Evolutionary conservation across 164 flowering plant species (phyloP), one percentile per base, ranked within the genome.

Genomic region (Pachysandra terminalis): DNA sequence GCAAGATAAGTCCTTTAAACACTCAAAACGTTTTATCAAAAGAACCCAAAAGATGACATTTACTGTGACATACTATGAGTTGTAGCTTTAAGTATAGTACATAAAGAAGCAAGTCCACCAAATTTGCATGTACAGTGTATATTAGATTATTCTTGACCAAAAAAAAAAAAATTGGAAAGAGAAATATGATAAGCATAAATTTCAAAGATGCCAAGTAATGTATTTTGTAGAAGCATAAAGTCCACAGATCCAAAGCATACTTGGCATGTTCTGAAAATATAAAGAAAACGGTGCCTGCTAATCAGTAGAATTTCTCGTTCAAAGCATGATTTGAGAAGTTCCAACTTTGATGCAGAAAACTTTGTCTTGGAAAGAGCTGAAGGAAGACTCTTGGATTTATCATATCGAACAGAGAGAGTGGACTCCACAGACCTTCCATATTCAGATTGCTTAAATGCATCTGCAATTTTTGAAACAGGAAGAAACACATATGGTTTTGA

Each of bases 221-320:
- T 7, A 32, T 32, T 32, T 7, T 32, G 37, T 32, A 32, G 7
- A 7, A 32, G 37, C n/a, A n/a, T n/a, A n/a, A n/a, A n/a, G n/a
- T n/a, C n/a, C n/a, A n/a, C n/a, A n/a, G n/a, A 32, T 32, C 37
- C 53, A n/a, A 28, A 61, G 23, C 77, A 19, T 77, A 94, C 98
- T 87, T 94, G 97, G 74, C 81, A 83, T 70, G 97, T 94, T 81
- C 87, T 81, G 72, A 93, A 93, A 56, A 83, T 87, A 64, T 91
- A 93, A 53, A 90, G 86, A 74, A 86, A 90, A 24, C 88, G 70
- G 69, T 90, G 86, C 63, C 97, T 81, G 53, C 63, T 81, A 26
- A 94, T 79, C 63, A 94, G 74, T 56, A 91, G 62, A 17, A 74
- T 0, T 77, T 94, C 97, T 73, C 97, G 79, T 21, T 67, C 60